Base-by-base conservation (phyloP, 805 yeast species). In the Schizosaccharomyces cryophilus region DNA sequence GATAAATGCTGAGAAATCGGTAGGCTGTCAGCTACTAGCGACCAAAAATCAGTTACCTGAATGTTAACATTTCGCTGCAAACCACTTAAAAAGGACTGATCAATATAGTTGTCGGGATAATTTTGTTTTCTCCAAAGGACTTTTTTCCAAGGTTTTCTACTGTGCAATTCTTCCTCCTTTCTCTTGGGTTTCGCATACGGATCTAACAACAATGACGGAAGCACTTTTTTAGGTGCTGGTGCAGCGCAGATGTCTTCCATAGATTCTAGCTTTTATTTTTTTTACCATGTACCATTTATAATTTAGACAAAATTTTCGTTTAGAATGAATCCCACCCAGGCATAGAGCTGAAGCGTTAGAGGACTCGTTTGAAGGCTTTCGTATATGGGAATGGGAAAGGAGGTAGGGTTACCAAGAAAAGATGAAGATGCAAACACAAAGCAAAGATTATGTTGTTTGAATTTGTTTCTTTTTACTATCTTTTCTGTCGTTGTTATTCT, bases 31-130 rank as follows among this genome's bases (percentile, higher is more conserved):
- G 74, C 73, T n/a, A 77, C 75, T n/a, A 87, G 72, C 56, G 80
- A 78, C 73, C 75, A 71, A 66, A 78, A 83, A 0, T 85, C 77
- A 69, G 87, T 83, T 61, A 75, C 75, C 24, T 79, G 78, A 42
- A 87, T 93, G 2, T 89, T 82, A 30, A 87, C 75, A 71, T 87
- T 87, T 48, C 93, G 74, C 65, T 80, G 80, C 63, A 87, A 75
- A 68, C 85, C 94, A 2, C 87, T 80, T n/a, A 89, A 74, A 68
- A 90, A 90, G 2, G 88, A 78, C 1, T 73, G 72, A 68, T 88
- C 94, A 1, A 95, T 90, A 71, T 86, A 87, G 70, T 89, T 93
- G 69, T 90, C 98, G 0, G 95, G 94, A 67, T 82, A 89, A 15
- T 84, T 84, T 69, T 89, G 96, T 62, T 79, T 77, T 42, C 84